phyloP scores from a whole-genome alignment of 1,284 basidiomycete genomes.

The Irpex rosettiformis region DNA sequence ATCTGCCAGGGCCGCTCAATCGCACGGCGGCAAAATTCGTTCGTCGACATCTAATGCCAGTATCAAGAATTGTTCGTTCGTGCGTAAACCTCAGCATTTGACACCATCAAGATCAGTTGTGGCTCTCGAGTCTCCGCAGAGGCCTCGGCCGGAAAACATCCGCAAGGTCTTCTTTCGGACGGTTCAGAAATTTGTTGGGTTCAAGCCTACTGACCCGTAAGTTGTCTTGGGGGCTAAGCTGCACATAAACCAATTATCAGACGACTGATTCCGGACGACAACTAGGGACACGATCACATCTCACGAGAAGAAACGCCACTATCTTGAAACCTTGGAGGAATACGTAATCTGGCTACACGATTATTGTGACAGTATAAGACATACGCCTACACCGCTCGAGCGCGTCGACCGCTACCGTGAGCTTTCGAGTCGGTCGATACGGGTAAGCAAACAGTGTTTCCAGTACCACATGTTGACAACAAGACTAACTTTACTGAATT shows the following conservation, averaged over 20 bases:
- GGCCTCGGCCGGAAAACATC: slow-evolving; percentile 33
- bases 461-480: background rate
- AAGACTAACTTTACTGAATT: background rate
- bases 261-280: too few relatives aligned
- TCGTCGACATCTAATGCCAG: background rate
- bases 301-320: slow-evolving; percentile 72
- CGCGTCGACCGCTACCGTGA: slow-evolving; percentile 54
- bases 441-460: slow-evolving; percentile 25
- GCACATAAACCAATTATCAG: too few relatives aligned
- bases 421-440: slow-evolving; percentile 53
- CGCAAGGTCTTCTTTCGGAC: slow-evolving; percentile 52
- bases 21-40: slow-evolving; percentile 4
- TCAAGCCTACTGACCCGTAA: slow-evolving; percentile 56
- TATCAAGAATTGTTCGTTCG: background rate
- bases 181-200: slow-evolving; percentile 53
- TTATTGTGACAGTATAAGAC: slow-evolving; percentile 48
- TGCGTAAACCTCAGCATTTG: background rate
- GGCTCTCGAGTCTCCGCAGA: background rate
- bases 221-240: too few relatives aligned
- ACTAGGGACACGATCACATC: slow-evolving; percentile 65
- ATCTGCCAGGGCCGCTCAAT: slow-evolving; percentile 6
- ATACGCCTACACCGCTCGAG: slow-evolving; percentile 46
- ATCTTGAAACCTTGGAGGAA: slow-evolving; percentile 67
- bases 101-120: background rate
- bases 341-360: slow-evolving; percentile 65